phyloP scores from a whole-genome alignment of 2,329 filamentous ascomycete species.

The Talaromyces sp. region DNA sequence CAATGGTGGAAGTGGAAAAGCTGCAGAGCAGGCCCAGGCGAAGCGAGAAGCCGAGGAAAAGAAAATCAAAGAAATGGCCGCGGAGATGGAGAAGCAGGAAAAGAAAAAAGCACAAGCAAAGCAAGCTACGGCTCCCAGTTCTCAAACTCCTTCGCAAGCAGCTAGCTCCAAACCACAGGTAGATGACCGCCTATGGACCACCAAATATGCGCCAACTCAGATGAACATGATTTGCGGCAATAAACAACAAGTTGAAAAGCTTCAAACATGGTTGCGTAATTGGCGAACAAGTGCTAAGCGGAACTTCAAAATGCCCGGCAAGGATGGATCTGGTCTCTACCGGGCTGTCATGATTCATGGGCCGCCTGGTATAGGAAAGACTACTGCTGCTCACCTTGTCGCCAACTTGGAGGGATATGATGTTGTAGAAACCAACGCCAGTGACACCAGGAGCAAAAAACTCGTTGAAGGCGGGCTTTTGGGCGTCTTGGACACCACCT shows the following conservation, averaged over 20 bases:
- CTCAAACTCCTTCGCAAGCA: slow-evolving; percentile 42
- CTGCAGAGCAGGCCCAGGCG: slow-evolving; percentile 76
- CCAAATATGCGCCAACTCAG: slow-evolving; percentile 85
- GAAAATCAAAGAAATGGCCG: slow-evolving; percentile 73
- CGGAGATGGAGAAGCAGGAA: slow-evolving; percentile 81
- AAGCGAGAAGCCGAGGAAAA: slow-evolving; percentile 82
- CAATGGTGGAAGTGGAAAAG: slow-evolving; percentile 81
- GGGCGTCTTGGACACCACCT: slow-evolving; percentile 90
- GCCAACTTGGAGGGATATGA: slow-evolving; percentile 92
- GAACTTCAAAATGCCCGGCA: slow-evolving; percentile 74
- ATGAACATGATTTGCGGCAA: slow-evolving; percentile 92
- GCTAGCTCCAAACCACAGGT: slow-evolving; percentile 29
- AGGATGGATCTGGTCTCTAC: slow-evolving; percentile 76
- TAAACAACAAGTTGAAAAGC: slow-evolving; percentile 81
- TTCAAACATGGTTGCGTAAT: slow-evolving; percentile 78
- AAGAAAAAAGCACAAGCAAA: slow-evolving; percentile 46
- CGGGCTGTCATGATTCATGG: slow-evolving; percentile 94
- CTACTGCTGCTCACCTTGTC: slow-evolving; percentile 89
- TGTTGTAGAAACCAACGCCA: slow-evolving; percentile 90
- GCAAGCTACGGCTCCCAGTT: slow-evolving; percentile 41
- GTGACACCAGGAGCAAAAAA: slow-evolving; percentile 93
- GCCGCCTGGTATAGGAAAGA: slow-evolving; percentile 95
- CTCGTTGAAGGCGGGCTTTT: slow-evolving; percentile 83
- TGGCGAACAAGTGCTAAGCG: slow-evolving; percentile 76
- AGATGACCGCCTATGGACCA: slow-evolving; percentile 76